These are phyloP conservation scores for Leishmania guyanensis DNA, from an alignment of 208 protist species.

Conservation along the genomic window DNA sequence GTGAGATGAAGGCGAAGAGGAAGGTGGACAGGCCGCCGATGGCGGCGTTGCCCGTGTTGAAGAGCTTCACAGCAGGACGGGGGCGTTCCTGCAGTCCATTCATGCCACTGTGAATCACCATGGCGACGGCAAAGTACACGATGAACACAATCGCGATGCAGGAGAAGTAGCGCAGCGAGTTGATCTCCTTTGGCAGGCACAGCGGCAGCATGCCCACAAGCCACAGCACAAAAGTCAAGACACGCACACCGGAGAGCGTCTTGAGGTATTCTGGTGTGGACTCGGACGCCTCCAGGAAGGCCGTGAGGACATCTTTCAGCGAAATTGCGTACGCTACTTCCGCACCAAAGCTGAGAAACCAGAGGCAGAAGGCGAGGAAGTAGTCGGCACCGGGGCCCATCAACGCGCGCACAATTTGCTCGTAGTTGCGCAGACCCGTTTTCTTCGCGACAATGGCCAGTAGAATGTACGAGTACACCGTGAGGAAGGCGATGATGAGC, in stretches of 20 bases:
- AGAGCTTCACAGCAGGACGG: constrained; percentile 35
- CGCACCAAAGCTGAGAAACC: constrained; percentile 60
- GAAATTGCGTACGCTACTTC: constrained; percentile 64
- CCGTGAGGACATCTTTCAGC: constrained; percentile 45
- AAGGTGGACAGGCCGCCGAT: constrained; percentile 49
- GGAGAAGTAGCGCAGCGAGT: constrained; percentile 70
- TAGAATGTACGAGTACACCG: constrained; percentile 61
- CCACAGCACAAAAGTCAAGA: constrained; percentile 54
- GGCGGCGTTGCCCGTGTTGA: constrained; percentile 48
- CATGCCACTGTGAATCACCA: constrained; percentile 50
- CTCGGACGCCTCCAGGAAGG: constrained; percentile 36
- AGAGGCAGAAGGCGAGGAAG: constrained; percentile 53
- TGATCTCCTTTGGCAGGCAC: constrained; percentile 59
- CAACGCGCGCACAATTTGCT: constrained; percentile 46
- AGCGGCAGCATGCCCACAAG: constrained; percentile 62
- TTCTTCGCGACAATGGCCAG: constrained; percentile 37
- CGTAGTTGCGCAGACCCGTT: constrained; percentile 59
- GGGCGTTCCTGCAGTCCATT: constrained; percentile 41
- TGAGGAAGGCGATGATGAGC: constrained; percentile 48
- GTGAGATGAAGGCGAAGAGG: constrained; percentile 64
- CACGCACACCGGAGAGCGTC: constrained; percentile 31
- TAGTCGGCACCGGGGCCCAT: constrained; percentile 55
- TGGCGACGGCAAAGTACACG: constrained; percentile 60
- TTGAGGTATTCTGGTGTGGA: constrained; percentile 38
- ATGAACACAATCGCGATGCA: constrained; percentile 52